Conservation (phyloP, 2,329 filamentous ascomycete species). For the Cladosporium halotolerans region DNA sequence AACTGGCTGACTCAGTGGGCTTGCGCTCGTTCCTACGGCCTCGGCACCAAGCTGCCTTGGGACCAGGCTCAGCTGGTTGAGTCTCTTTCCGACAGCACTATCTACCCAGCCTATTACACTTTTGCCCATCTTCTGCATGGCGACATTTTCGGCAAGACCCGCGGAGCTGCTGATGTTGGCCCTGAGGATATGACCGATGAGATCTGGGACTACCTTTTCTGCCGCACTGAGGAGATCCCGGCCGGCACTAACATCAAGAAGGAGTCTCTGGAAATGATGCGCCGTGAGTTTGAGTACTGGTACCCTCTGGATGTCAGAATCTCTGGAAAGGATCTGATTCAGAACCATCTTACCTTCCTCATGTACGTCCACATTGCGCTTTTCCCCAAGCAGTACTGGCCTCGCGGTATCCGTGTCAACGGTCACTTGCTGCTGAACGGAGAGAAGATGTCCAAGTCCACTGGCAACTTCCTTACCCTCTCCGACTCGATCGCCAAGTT, state of each 20-base stretch:
- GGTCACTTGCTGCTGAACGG: slow-evolving; percentile 92
- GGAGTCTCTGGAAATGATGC: slow-evolving; percentile 69
- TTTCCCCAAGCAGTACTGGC: slow-evolving; percentile 85
- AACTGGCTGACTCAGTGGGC: slow-evolving; percentile 96
- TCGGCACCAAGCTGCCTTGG: slow-evolving; percentile 93
- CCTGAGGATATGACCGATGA: slow-evolving; percentile 89
- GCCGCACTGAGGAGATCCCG: slow-evolving; percentile 60
- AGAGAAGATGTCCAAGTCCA: slow-evolving; percentile 98
- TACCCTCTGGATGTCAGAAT: slow-evolving; percentile 86
- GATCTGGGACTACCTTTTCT: slow-evolving; percentile 95
- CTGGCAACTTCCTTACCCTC: slow-evolving; percentile 93
- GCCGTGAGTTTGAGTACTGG: slow-evolving; percentile 92
- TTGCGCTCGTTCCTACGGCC: slow-evolving; percentile 81
- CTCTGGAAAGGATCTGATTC: slow-evolving; percentile 87
- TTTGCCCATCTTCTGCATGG: slow-evolving; percentile 55
- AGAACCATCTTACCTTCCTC: slow-evolving; percentile 94
- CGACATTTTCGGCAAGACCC: slow-evolving; percentile 75
- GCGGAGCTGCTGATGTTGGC: slow-evolving; percentile 62
- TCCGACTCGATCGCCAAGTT: slow-evolving; percentile 83
- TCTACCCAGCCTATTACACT: slow-evolving; percentile 78
- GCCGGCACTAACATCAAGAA: slow-evolving; percentile 62
- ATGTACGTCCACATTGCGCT: slow-evolving; percentile 89
- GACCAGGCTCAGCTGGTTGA: slow-evolving; percentile 87
- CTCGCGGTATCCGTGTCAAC: slow-evolving; percentile 76
- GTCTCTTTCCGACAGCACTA: slow-evolving; percentile 81